A percentile compares a stretch with the other conserved stretches of the same genome.
These are phyloP conservation scores for Chlorella ohadii DNA, from an alignment of 139 green algal species.

Conservation along the genomic window DNA sequence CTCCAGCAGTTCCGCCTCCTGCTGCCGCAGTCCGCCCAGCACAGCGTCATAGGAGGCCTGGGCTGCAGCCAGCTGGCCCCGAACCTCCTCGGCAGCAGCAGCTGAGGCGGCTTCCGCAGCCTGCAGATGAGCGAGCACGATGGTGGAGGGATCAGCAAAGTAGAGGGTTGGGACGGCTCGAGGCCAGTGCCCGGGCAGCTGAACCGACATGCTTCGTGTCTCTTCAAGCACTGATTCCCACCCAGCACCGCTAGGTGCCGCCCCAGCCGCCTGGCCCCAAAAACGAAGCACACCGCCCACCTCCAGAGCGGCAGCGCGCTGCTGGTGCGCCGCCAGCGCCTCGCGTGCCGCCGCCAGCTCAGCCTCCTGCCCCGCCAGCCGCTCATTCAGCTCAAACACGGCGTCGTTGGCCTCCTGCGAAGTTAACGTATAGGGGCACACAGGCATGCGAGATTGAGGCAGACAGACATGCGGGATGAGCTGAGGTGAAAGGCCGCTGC, in stretches of 20 bases:
- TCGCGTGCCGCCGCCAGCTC: slow-evolving; percentile 15
- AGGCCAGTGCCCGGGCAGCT: too few relatives aligned
- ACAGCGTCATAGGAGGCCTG: neutral
- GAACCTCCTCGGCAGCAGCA: neutral
- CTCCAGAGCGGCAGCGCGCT: neutral
- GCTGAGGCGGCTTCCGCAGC: neutral
- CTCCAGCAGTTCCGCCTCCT: slow-evolving; percentile 30
- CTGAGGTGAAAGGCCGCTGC: too few relatives aligned
- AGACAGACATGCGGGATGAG: too few relatives aligned
- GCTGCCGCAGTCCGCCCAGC: neutral
- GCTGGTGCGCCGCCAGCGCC: neutral
- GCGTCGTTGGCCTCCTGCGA: slow-evolving; percentile 35
- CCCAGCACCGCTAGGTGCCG: too few relatives aligned
- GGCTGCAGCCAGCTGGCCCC: neutral
- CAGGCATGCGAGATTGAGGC: neutral
- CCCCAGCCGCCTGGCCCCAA: too few relatives aligned
- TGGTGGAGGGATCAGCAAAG: neutral
- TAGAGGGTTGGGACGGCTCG: neutral
- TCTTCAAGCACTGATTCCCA: too few relatives aligned
- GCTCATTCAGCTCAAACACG: slow-evolving; percentile 24
- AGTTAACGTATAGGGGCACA: too few relatives aligned
- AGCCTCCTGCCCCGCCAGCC: slow-evolving; percentile 5
- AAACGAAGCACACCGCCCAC: too few relatives aligned
- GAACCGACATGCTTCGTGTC: too few relatives aligned
- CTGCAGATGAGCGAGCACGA: neutral